phyloP scores from a whole-genome alignment of 1,139 yeast genomes.

The Trichomonascaceae sp. region DNA sequence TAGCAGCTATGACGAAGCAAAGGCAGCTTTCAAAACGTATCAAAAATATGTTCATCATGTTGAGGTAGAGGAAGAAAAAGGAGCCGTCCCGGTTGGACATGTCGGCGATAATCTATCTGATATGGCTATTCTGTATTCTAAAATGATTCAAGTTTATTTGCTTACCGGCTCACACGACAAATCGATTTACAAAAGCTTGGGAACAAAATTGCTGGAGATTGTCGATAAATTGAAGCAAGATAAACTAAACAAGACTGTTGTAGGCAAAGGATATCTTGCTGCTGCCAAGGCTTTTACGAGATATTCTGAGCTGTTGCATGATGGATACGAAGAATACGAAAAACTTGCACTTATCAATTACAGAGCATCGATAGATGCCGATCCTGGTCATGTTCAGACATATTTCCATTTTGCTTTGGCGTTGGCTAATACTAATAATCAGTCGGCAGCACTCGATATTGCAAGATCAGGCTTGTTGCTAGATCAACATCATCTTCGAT shows the following conservation, averaged over 20 bases:
- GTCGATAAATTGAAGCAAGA: conserved; percentile 6
- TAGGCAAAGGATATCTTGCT: conserved; percentile 22
- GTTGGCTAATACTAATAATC: conserved; percentile 25
- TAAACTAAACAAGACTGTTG: conserved; percentile 10
- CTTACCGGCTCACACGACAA: neutral
- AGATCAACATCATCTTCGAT: conserved; percentile 39
- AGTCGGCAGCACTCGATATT: conserved; percentile 28
- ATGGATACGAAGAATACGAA: conserved; percentile 17
- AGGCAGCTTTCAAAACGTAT: conserved; percentile 41
- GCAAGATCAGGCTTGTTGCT: conserved; percentile 34
- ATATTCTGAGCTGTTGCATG: conserved; percentile 17
- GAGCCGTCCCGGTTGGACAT: conserved; percentile 17
- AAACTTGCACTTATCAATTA: conserved; percentile 24
- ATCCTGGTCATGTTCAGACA: conserved; percentile 17
- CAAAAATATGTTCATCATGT: conserved; percentile 35
- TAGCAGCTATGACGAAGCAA: conserved; percentile 33
- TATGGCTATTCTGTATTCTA: conserved; percentile 23
- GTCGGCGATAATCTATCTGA: conserved; percentile 28
- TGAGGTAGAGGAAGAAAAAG: conserved; percentile 29
- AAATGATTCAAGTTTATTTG: neutral
- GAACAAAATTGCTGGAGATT: neutral
- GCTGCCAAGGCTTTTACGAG: conserved; percentile 24
- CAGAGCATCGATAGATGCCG: conserved; percentile 20
- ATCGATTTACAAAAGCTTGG: neutral
- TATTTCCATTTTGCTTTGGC: conserved; percentile 28